Conservation (phyloP, 2,329 filamentous ascomycete genomes). For the Beauveria bassiana region DNA sequence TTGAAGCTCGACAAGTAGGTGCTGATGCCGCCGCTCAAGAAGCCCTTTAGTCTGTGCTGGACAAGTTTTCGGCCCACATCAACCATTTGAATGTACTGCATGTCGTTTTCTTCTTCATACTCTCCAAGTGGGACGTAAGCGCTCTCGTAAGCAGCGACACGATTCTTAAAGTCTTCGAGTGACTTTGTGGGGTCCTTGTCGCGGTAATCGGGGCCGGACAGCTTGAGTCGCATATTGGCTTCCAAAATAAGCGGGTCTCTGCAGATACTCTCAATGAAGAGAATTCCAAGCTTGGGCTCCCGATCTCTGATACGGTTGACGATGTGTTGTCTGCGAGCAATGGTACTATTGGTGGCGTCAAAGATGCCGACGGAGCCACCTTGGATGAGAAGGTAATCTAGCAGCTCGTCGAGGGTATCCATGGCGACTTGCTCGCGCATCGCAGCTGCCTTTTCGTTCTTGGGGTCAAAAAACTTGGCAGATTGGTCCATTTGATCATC, state of each 20-base stretch:
- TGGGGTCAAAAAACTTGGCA: constrained; percentile 87
- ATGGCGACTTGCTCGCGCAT: constrained; percentile 87
- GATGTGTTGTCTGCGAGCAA: constrained; percentile 73
- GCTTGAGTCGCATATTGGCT: constrained; percentile 93
- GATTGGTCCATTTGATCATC: constrained; percentile 62
- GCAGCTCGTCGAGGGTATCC: constrained; percentile 82
- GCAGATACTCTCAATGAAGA: constrained; percentile 94
- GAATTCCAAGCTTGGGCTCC: constrained; percentile 80
- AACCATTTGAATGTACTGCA: constrained; percentile 97
- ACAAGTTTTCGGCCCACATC: constrained; percentile 94
- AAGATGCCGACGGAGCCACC: constrained; percentile 90
- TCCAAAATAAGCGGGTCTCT: constrained; percentile 77
- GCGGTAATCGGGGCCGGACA: constrained; percentile 92
- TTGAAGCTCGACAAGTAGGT: constrained; percentile 98
- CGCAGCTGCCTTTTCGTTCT: constrained; percentile 72
- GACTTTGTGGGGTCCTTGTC: constrained; percentile 84
- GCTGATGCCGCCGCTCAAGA: constrained; percentile 84
- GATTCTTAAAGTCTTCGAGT: constrained; percentile 83
- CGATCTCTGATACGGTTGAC: constrained; percentile 75
- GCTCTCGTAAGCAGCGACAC: constrained; percentile 87
- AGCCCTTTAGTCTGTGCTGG: constrained; percentile 82
- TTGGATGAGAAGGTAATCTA: constrained; percentile 77
- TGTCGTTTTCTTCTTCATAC: constrained; percentile 81
- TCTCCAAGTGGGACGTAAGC: constrained; percentile 86
- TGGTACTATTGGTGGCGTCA: constrained; percentile 94